Evolutionary conservation across 2,329 filamentous ascomycete genomes (phyloP), one percentile per base, ranked within the genome.

Genomic region (Periconia macrospinosa): DNA sequence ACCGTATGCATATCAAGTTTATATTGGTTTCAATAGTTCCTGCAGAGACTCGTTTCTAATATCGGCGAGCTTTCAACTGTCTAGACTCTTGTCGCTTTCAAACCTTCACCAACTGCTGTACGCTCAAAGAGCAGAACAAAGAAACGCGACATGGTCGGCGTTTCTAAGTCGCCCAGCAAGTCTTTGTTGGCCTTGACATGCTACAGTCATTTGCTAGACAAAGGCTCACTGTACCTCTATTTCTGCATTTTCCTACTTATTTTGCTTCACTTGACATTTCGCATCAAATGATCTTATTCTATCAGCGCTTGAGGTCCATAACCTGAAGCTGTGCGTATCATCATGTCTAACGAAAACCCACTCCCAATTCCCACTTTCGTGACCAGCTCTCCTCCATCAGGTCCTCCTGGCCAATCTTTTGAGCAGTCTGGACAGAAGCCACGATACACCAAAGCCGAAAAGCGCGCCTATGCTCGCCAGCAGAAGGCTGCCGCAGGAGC

Each of bases 391-490:
- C 40, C 23, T 20, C 14, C 52, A 11, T 10, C 45, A 27, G 19
- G 15, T 37, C 2, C 23, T 30, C 30, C 14, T 41, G 42, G 37
- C 35, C 30, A 45, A 9, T 30, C 13, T 11, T 9, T 41, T n/a
- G 6, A n/a, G 15, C 11, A 37, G 33, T 2, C 45, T 10, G 14
- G 11, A 13, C 11, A 37, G 11, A 51, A 49, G 19, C 35, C 50
- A 1, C 58, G 58, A 46, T 50, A 43, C 44, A 50, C 53, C 10
- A 53, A 56, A 33, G 53, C 50, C 18, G 55, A 60, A 41, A 51
- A 53, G 23, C 58, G 58, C 46, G 17, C 43, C 18, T 48, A 37
- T 23, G 33, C 47, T 14, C 35, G 45, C 30, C 47, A 52, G 27
- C 54, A 56, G 33, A 54, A 54, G 43, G 48, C 47, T 6, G 19